These are phyloP conservation scores for Salix koriyanagi DNA, from an alignment of 345 rosid species.

Conservation along the genomic window DNA sequence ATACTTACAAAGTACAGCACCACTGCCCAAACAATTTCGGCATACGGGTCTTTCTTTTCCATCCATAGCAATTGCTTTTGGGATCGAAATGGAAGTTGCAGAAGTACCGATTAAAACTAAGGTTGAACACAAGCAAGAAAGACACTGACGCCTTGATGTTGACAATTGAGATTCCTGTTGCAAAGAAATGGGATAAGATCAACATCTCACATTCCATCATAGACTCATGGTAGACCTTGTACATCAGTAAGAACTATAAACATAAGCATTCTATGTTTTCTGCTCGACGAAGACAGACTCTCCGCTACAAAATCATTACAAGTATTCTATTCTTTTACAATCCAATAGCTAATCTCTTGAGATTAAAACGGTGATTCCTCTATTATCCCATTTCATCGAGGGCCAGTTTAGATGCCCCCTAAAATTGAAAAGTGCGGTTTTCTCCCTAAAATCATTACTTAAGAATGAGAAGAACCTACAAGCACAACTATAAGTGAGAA, in stretches of 20 bases:
- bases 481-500: not conserved
- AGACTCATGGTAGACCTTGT: too few species aligned
- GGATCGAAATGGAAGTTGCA: slow-evolving; percentile 36
- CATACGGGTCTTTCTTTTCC: slow-evolving; percentile 66
- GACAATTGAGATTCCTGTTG: slow-evolving; percentile 40
- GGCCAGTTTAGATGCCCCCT: not conserved
- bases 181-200: not conserved
- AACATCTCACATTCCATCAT: not conserved
- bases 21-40: slow-evolving; percentile 76
- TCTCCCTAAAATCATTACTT: not conserved
- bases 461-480: too few species aligned
- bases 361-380: not conserved
- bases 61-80: slow-evolving; percentile 42
- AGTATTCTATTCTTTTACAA: too few species aligned
- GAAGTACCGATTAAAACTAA: slow-evolving; percentile 45
- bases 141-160: slow-evolving; percentile 62
- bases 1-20: slow-evolving; percentile 79
- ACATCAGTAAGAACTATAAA: too few species aligned
- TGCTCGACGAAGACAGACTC: too few species aligned
- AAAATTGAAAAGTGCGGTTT: not conserved
- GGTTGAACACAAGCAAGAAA: slow-evolving; percentile 65
- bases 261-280: too few species aligned
- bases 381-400: not conserved
- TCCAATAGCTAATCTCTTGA: too few species aligned
- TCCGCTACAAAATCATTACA: too few species aligned